These are phyloP conservation scores for Dothideomycetes sp. DNA, from an alignment of 2,329 filamentous ascomycete genomes.

Conservation along the genomic window DNA sequence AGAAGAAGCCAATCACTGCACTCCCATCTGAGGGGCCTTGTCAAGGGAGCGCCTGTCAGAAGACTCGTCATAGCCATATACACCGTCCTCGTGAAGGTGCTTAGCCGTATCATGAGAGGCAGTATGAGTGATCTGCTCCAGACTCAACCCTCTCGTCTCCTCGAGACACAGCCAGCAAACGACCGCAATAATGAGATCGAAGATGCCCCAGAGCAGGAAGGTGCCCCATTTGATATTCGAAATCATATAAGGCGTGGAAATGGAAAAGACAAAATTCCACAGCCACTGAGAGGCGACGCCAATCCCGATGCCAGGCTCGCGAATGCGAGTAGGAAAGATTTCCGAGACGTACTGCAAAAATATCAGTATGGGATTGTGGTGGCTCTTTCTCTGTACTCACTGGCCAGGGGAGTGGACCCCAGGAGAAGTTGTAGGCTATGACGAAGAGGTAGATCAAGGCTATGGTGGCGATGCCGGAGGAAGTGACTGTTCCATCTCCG, in stretches of 20 bases:
- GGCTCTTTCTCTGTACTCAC: neutral
- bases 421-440: slow-evolving; percentile 41
- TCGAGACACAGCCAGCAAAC: slow-evolving; percentile 27
- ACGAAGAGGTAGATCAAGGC: slow-evolving; percentile 46
- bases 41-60: neutral
- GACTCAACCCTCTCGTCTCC: slow-evolving; percentile 25
- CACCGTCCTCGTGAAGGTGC: neutral
- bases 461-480: slow-evolving; percentile 38
- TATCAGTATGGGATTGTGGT: slow-evolving; percentile 23
- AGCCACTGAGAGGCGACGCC: slow-evolving; percentile 41
- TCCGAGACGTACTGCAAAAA: slow-evolving; percentile 38
- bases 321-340: slow-evolving; percentile 42
- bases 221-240: slow-evolving; percentile 35
- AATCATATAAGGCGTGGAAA: slow-evolving; percentile 31
- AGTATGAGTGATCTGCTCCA: slow-evolving; percentile 21
- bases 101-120: neutral
- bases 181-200: slow-evolving; percentile 31
- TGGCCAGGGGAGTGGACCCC: slow-evolving; percentile 43
- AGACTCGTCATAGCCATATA: neutral
- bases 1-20: neutral
- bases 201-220: slow-evolving; percentile 37
- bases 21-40: neutral
- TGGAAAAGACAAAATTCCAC: slow-evolving; percentile 39
- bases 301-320: slow-evolving; percentile 39
- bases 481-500: slow-evolving; percentile 16